Conservation (phyloP, 805 yeast species). For the Wickerhamomyces ciferrii region DNA sequence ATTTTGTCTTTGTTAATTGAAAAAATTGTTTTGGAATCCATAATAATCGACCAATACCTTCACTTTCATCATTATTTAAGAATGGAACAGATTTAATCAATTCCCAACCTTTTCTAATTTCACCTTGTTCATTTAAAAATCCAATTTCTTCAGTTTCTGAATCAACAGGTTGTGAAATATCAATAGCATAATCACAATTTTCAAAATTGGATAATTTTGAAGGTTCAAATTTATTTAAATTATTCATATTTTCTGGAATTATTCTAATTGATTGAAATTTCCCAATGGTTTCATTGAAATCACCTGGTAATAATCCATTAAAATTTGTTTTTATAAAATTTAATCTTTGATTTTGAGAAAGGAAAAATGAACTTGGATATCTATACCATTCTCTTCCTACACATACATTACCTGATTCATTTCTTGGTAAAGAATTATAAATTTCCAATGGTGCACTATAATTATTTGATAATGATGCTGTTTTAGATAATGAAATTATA, state of each 20-base stretch:
- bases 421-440: slow-evolving; percentile 37
- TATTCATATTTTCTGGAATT: slow-evolving; percentile 67
- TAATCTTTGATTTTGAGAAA: slow-evolving; percentile 59
- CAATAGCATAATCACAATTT: slow-evolving; percentile 68
- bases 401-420: slow-evolving; percentile 52
- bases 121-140: slow-evolving; percentile 4
- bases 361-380: slow-evolving; percentile 81
- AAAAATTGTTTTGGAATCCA: slow-evolving; percentile 39
- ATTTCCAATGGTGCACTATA: slow-evolving; percentile 71
- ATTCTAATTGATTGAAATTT: slow-evolving; percentile 33
- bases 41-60: slow-evolving; percentile 48
- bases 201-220: slow-evolving; percentile 45
- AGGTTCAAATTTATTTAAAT: slow-evolving; percentile 59
- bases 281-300: slow-evolving; percentile 50
- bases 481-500: slow-evolving; percentile 42
- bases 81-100: slow-evolving; percentile 41
- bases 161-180: slow-evolving; percentile 48
- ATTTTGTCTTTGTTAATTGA: slow-evolving; percentile 24
- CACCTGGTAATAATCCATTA: slow-evolving; percentile 85
- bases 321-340: slow-evolving; percentile 73
- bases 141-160: slow-evolving; percentile 35
- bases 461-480: slow-evolving; percentile 53
- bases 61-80: slow-evolving; percentile 47
- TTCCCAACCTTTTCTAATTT: slow-evolving; percentile 37
- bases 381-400: slow-evolving; percentile 96